Evolutionary conservation across 768 basidiomycete genomes (phyloP).

Genomic region (Boletus eberwhitei): DNA sequence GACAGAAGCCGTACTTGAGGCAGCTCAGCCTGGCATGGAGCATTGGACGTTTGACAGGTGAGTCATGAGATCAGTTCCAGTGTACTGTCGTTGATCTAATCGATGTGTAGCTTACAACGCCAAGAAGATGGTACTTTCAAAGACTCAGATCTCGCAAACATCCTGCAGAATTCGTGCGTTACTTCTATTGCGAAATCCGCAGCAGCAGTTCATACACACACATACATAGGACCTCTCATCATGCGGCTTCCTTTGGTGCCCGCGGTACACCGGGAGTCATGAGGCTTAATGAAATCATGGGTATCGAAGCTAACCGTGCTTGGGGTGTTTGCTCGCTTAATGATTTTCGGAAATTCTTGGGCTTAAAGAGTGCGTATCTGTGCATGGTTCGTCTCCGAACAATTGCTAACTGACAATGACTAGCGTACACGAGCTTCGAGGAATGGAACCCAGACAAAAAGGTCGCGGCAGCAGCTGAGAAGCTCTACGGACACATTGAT

Average conservation of each 20-base stretch:
- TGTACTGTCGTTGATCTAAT: constrained; percentile 1
- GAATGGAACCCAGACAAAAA: constrained; percentile 80
- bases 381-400: not conserved
- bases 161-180: constrained; percentile 66
- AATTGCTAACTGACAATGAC: not conserved
- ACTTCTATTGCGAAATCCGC: not conserved
- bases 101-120: constrained; percentile 49
- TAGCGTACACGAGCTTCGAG: constrained; percentile 65
- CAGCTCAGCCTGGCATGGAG: constrained; percentile 41
- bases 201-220: not conserved
- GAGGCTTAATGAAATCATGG: constrained; percentile 80
- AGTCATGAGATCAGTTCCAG: constrained; percentile 10
- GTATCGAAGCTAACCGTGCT: constrained; percentile 67
- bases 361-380: constrained; percentile 58
- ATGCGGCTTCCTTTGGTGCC: constrained; percentile 73
- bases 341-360: constrained; percentile 80
- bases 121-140: constrained; percentile 57
- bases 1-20: constrained; percentile 39
- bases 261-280: constrained; percentile 73
- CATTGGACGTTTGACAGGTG: constrained; percentile 71
- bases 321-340: constrained; percentile 87
- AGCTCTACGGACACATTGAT: constrained; percentile 72
- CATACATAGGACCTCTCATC: constrained; percentile 55
- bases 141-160: constrained; percentile 65
- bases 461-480: constrained; percentile 70